Evolutionary conservation across 345 rosid genomes (phyloP).

Genomic region (Moringa oleifera): DNA sequence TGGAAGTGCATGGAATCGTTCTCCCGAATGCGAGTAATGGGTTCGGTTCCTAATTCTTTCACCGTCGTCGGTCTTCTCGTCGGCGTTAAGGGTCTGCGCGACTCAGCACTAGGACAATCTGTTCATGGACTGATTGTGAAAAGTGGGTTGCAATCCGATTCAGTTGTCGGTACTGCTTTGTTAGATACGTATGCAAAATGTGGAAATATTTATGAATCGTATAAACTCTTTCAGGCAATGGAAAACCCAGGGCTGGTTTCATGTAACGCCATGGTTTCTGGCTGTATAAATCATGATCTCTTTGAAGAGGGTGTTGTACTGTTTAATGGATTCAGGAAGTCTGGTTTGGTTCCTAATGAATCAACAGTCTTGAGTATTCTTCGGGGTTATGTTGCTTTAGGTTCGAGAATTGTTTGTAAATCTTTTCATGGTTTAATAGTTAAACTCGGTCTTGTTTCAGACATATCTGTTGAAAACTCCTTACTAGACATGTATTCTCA

Average conservation of each 20-base stretch:
- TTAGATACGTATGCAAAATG: conserved; percentile 36
- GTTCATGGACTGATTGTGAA: conserved; percentile 33
- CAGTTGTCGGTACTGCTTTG: conserved; percentile 33
- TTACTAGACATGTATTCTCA: conserved; percentile 37
- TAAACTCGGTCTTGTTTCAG: conserved; percentile 30
- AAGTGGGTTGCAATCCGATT: conserved; percentile 24
- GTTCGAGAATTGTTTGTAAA: conserved; percentile 20
- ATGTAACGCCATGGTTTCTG: conserved; percentile 33
- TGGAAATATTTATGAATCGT: conserved; percentile 22
- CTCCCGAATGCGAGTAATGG: conserved; percentile 27
- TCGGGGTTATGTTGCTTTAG: conserved; percentile 26
- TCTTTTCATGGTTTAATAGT: conserved; percentile 26
- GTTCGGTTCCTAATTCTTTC: conserved; percentile 40
- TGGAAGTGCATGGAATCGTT: conserved; percentile 22
- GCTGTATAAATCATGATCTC: conserved; percentile 25
- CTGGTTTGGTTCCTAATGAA: conserved; percentile 27
- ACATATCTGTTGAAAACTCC: conserved; percentile 28
- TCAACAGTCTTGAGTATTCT: conserved; percentile 25
- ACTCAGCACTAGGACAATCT: conserved; percentile 19
- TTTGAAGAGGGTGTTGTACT: conserved; percentile 23
- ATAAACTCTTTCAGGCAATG: conserved; percentile 26
- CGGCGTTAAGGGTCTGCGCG: conserved; percentile 14
- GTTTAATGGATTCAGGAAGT: conserved; percentile 24
- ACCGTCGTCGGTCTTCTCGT: conserved; percentile 38
- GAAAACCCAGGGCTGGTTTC: conserved; percentile 30